Base-by-base conservation (phyloP, 2,329 filamentous ascomycete species). In the Aspergillus bombycis region DNA sequence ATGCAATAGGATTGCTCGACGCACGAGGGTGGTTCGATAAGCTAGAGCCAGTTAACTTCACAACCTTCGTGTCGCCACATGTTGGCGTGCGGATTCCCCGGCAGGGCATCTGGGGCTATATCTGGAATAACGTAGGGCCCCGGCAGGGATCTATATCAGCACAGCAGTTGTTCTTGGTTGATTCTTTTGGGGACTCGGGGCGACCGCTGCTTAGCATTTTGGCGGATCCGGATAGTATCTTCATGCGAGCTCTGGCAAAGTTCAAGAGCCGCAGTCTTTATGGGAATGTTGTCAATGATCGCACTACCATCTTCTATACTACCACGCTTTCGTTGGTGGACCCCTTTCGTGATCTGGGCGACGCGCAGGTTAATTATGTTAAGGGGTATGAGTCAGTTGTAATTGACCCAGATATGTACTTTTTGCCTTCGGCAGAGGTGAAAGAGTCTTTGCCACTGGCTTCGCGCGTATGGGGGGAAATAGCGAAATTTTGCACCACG, bases 11-110 rank as follows among this genome's bases (percentile, higher is more conserved):
- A 0, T 80, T 98, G 71, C 83, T 98, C 4, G 88, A 94, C 70
- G 89, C 91, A 60, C 91, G 91, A 71, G 93, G 93, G 10, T 83
- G 92, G 62, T 88, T 98, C 62, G 89, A 96, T 62, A 84, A 85
- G 62, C 84, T 98, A 30, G 85, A 93, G 74, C 94, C 94, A 68
- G 86, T 94, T 86, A 97, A 96, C 82, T 97, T 98, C 78, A 92
- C 91, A 2, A 97, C 94, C 1, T 97, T 98, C 78, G 94, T 91
- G 6, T 90, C 91, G 36, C 94, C 91, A 28, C 91, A 94, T 78
- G 83, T 94, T 9, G 91, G 91, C n/a, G 90, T 91, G 1, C 84
- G 90, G 57, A 87, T 88, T 1, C 91, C 91, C 1, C 78, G 89
- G 50, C 86, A 85, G 54, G 91, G 91, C 19, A 85, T 85, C 79